Conservation (phyloP, 1,284 basidiomycete genomes). For the Coniophora puteana region DNA sequence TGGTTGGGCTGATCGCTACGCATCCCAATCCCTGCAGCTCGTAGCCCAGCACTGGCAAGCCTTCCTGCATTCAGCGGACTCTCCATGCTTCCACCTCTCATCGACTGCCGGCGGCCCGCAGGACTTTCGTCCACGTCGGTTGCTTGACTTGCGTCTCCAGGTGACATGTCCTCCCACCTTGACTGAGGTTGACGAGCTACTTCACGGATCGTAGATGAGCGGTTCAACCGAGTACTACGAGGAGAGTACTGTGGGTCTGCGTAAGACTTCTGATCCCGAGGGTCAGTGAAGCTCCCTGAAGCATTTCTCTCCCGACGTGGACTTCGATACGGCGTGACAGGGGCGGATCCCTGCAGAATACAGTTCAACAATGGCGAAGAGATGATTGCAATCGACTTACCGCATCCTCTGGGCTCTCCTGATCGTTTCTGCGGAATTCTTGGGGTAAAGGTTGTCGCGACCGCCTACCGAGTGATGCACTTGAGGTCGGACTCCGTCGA, state of each 20-base stretch:
- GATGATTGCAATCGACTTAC: slow-evolving; percentile 28
- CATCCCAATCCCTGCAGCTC: slow-evolving; percentile 62
- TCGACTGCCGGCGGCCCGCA: slow-evolving; percentile 41
- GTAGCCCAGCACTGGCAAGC: slow-evolving; percentile 63
- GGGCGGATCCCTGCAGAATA: too few species aligned
- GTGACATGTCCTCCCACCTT: slow-evolving; percentile 40
- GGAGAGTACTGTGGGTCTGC: slow-evolving; percentile 26
- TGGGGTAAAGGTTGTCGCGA: slow-evolving; percentile 55
- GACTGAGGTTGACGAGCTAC: slow-evolving; percentile 45
- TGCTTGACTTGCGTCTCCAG: slow-evolving; percentile 19
- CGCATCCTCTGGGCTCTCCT: slow-evolving; percentile 38
- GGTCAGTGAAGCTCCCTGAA: not conserved
- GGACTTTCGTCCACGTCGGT: slow-evolving; percentile 15
- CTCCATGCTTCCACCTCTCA: slow-evolving; percentile 65
- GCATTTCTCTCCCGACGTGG: slow-evolving; percentile 17
- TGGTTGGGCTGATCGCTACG: slow-evolving; percentile 28
- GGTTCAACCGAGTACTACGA: slow-evolving; percentile 29
- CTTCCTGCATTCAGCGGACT: slow-evolving; percentile 54
- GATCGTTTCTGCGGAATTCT: slow-evolving; percentile 49
- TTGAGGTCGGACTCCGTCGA: slow-evolving; percentile 38
- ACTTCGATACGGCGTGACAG: slow-evolving; percentile 19
- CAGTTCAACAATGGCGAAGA: too few species aligned
- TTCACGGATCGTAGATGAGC: slow-evolving; percentile 43
- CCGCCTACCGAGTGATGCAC: slow-evolving; percentile 34
- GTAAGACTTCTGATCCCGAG: slow-evolving; percentile 14